Percentiles rank a stretch among this genome's conserved stretches.
These are phyloP conservation scores for Cenchrus americanus DNA, from an alignment of 176 grass and related monocot genomes.

Conservation along the genomic window DNA sequence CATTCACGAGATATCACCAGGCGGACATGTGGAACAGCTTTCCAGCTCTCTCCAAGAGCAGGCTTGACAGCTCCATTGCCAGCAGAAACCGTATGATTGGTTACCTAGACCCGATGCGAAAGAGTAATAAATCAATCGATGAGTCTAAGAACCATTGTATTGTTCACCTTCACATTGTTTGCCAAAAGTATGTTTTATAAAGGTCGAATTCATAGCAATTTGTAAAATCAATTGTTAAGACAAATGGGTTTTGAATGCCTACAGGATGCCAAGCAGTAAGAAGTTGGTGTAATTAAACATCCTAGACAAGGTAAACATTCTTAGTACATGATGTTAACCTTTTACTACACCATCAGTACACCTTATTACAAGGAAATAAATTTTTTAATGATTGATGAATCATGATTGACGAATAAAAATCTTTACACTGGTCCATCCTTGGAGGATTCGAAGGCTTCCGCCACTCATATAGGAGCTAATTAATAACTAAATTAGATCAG, in stretches of 20 bases:
- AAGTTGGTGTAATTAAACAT: not conserved
- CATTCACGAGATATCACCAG: slow-evolving; percentile 51
- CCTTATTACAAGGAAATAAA: slow-evolving; percentile 9
- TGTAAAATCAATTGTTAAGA: not conserved
- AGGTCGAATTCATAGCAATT: not conserved
- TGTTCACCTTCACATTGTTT: not conserved
- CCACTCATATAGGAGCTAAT: slow-evolving; percentile 16
- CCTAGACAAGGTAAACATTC: not conserved
- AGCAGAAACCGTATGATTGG: slow-evolving; percentile 62
- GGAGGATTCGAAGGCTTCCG: not conserved
- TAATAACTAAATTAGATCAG: not conserved
- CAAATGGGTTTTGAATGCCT: slow-evolving; percentile 9
- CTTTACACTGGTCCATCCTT: not conserved
- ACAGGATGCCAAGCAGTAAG: not conserved
- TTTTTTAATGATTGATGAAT: not conserved
- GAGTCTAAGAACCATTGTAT: not conserved
- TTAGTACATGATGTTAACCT: not conserved
- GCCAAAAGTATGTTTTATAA: not conserved
- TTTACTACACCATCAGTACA: not conserved
- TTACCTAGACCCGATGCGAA: slow-evolving; percentile 42
- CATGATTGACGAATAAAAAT: not conserved
- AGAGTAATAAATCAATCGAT: not conserved
- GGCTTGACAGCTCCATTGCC: slow-evolving; percentile 64
- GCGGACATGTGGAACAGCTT: slow-evolving; percentile 65
- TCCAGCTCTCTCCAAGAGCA: slow-evolving; percentile 72